Evolutionary conservation across 73 alveolate genomes (phyloP).

Genomic region (Paramecium biaurelia): DNA sequence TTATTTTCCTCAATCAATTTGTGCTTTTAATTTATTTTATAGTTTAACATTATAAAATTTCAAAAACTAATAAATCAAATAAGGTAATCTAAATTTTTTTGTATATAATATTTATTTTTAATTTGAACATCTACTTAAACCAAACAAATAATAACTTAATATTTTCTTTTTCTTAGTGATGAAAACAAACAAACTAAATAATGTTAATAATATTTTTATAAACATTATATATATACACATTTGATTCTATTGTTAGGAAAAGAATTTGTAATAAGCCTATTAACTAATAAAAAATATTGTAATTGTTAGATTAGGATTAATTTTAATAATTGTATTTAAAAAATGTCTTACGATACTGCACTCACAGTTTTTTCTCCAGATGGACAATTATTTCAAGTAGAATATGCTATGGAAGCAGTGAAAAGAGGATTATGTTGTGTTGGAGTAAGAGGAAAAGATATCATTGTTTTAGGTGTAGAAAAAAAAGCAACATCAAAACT

Average conservation of each 20-base stretch:
- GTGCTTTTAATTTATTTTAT: neutral
- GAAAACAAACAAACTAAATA: too few species aligned
- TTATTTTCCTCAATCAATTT: neutral
- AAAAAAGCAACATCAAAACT: conserved; percentile 90
- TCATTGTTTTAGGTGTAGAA: conserved; percentile 91
- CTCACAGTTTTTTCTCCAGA: conserved; percentile 95
- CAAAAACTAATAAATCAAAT: neutral
- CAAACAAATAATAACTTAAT: too few species aligned
- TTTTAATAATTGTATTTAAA: conserved; percentile 61
- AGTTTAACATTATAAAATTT: neutral
- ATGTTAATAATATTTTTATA: too few species aligned
- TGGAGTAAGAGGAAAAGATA: conserved; percentile 91
- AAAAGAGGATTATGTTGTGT: conserved; percentile 91
- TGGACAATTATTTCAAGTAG: conserved; percentile 94
- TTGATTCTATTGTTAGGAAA: too few species aligned
- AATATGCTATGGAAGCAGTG: conserved; percentile 98
- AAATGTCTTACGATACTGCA: conserved; percentile 95
- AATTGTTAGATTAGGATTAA: conserved; percentile 33
- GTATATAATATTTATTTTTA: too few species aligned
- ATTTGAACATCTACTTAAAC: too few species aligned
- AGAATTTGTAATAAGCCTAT: neutral
- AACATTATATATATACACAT: too few species aligned
- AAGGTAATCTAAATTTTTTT: neutral
- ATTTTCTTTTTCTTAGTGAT: too few species aligned
- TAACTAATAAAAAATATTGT: neutral